These are phyloP conservation scores for Agaricus subrufescens DNA, from an alignment of 768 basidiomycete species.

Conservation along the genomic window DNA sequence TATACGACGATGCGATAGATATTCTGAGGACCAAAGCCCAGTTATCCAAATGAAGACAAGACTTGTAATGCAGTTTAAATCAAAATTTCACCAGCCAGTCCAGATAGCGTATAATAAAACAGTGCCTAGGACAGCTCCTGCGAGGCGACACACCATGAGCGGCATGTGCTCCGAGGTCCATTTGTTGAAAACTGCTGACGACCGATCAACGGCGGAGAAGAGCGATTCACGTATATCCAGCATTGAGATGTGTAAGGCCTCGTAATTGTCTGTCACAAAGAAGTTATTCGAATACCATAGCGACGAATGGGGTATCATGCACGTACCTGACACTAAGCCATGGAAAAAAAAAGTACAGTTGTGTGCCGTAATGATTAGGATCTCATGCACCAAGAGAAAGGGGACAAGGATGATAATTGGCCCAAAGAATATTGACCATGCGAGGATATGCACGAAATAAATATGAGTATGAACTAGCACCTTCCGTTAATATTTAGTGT, in stretches of 20 bases:
- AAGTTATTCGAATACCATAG: neutral
- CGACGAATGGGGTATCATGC: neutral
- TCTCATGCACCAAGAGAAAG: conserved; percentile 12
- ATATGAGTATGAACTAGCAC: conserved; percentile 24
- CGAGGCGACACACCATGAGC: conserved; percentile 28
- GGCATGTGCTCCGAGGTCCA: conserved; percentile 30
- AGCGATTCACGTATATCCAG: conserved; percentile 30
- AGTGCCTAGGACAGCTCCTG: conserved; percentile 23
- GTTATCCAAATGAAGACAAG: neutral
- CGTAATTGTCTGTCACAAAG: conserved; percentile 23
- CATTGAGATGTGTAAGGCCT: conserved; percentile 25
- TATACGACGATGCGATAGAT: neutral
- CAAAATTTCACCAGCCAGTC: conserved; percentile 18
- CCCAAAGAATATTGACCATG: conserved; percentile 37
- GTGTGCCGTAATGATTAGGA: conserved; percentile 15
- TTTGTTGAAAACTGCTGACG: conserved; percentile 31
- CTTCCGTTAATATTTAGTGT: neutral
- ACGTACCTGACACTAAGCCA: conserved; percentile 28
- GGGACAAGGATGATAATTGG: conserved; percentile 28
- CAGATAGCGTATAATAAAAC: conserved; percentile 26
- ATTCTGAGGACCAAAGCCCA: neutral
- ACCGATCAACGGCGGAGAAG: conserved; percentile 31
- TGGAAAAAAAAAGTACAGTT: conserved; percentile 30
- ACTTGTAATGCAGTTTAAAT: neutral
- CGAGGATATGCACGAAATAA: conserved; percentile 24